Percentiles rank a stretch among this genome's conserved stretches.
phyloP scores from a whole-genome alignment of 345 rosid species.

The Melaleuca alternifolia region DNA sequence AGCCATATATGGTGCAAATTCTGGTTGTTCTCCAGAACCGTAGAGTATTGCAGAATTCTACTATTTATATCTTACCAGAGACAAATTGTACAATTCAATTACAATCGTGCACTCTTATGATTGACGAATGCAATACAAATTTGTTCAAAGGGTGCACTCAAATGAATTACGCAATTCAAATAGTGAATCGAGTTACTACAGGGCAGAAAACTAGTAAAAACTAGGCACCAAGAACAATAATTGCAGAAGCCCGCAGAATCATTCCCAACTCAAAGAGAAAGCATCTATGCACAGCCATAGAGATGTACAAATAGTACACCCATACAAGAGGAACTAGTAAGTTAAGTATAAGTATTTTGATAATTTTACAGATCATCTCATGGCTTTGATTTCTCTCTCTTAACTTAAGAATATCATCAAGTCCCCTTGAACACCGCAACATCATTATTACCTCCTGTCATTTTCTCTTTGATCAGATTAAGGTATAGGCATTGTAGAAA shows the following conservation, averaged over 20 bases:
- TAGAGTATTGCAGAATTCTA: background rate
- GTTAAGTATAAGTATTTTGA: background rate
- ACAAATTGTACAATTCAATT: background rate
- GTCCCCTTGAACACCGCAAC: background rate
- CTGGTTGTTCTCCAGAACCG: background rate
- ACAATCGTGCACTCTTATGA: background rate
- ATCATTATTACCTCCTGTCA: background rate
- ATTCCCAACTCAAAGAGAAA: background rate
- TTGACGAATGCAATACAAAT: background rate
- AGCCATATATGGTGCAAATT: background rate
- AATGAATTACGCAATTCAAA: fast-evolving
- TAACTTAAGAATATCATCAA: background rate
- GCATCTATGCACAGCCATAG: background rate
- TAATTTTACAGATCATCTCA: background rate
- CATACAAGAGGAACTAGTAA: background rate
- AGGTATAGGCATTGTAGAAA: background rate
- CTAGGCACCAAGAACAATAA: background rate
- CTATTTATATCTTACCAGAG: background rate
- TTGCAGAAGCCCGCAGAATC: background rate
- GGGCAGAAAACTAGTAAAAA: background rate
- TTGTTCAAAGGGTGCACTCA: background rate
- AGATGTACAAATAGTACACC: background rate
- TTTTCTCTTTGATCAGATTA: background rate
- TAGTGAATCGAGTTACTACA: background rate
- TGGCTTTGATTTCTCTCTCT: background rate